Base-by-base conservation (phyloP, 1,284 basidiomycete species). In the Sanghuangporus baumii region DNA sequence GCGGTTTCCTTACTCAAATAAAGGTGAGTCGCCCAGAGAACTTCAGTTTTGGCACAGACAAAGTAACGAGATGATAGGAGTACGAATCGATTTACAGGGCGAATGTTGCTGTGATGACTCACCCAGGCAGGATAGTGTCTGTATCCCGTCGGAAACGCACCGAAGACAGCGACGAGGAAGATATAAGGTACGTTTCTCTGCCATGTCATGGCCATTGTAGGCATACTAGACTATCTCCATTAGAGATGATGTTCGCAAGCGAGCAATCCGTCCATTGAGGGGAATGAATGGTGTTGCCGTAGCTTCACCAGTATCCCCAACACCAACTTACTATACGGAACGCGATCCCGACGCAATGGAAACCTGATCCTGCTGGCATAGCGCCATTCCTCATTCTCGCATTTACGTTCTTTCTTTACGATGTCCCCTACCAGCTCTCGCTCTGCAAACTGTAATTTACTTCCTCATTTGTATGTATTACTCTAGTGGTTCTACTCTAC, bases 31-130 rank as follows among this genome's bases (percentile, higher is more conserved):
- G 61, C 55, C 48, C 34, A 36, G 16, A 26, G 12, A 34, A 20
- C 16, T 36, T 55, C 59, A 5, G n/a, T n/a, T n/a, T 7, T 34
- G 18, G 36, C 43, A 34, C 18, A 41, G 40, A 23, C 50, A 34
- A 14, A 23, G 41, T 8, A 69, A 23, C n/a, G 48, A 8, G 9
- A 51, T 51, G 48, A 23, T 68, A 93, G 90, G 91, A 95, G 76
- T 96, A 94, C 67, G 92, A 94, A 73, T 89, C 92, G 4, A 95
- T 96, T 68, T 93, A 92, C 73, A 86, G 83, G 69, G 91, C 91
- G 14, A 84, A 78, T 62, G 75, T 81, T n/a, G 86, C 87, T 1
- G 79, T 89, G 26, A 82, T 82, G 6, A 73, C 78, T 8, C 86
- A 83, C 68, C 86, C 86, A 2, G 62, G 71, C 31, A 69, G 68